Percentiles rank a stretch among this genome's conserved stretches.
Evolutionary conservation across 176 grass and related monocot species (phyloP).

Genomic region (Oryza glumipatula): DNA sequence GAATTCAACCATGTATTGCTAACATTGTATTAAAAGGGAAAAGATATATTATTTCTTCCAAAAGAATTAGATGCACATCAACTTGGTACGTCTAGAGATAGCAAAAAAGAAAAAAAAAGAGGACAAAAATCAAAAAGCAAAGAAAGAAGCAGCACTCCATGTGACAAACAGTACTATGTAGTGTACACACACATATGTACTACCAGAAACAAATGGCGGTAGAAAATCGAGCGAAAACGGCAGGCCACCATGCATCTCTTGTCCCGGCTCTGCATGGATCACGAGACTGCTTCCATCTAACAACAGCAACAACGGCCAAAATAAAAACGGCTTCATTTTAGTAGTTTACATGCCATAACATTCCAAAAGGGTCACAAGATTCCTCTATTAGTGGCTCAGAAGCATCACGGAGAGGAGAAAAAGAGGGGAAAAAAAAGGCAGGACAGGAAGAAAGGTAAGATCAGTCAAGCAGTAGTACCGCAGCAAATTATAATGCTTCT

Average conservation of each 20-base stretch:
- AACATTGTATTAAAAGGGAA: not conserved
- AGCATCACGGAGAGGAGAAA: not conserved
- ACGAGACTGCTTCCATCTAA: slow-evolving; percentile 34
- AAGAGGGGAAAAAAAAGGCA: not conserved
- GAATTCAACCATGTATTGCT: not conserved
- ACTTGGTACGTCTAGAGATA: not conserved
- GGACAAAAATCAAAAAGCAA: not conserved
- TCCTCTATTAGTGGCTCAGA: not conserved
- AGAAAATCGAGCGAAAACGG: slow-evolving; percentile 25
- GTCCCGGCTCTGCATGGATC: slow-evolving; percentile 32
- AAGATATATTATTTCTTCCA: not conserved
- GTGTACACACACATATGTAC: not conserved
- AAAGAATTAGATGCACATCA: not conserved
- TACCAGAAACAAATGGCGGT: not conserved
- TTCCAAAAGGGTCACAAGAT: slow-evolving; percentile 57
- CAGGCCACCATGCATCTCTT: not conserved
- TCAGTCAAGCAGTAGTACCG: not conserved
- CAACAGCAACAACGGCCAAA: slow-evolving; percentile 34
- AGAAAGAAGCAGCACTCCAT: not conserved
- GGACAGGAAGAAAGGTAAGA: not conserved
- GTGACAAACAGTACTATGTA: not conserved
- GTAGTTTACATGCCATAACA: slow-evolving; percentile 30
- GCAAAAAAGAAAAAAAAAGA: not conserved
- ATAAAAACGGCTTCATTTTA: not conserved
- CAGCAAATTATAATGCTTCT: not conserved